Base-by-base conservation (phyloP, 768 basidiomycete genomes). In the Cubamyces sp. region DNA sequence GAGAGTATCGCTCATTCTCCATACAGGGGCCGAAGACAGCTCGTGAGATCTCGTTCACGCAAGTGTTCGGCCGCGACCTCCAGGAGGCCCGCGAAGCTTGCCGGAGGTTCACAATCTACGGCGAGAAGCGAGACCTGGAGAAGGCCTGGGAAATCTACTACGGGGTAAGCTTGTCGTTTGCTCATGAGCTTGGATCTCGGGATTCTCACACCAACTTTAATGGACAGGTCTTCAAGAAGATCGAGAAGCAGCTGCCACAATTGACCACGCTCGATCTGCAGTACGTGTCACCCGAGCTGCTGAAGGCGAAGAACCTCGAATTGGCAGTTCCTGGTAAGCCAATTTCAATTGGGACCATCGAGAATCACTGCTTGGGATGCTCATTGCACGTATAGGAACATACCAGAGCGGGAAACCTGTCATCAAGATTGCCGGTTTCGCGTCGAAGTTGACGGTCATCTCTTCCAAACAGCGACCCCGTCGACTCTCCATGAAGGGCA, bases 141-240 rank as follows among this genome's bases (percentile, higher is more conserved):
- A 93, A 91, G 71, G 97, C 97, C 34, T 99, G 97, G 97, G 97
- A 98, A 70, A 95, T 98, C 26, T 99, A 99, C 75, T 99, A 98
- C 70, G 87, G 86, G 50, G 94, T 94, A 71, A 64, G 87, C 74
- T 34, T 34, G 34, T 34, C 34, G n/a, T 3, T 25, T 34, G 23
- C 11, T 9, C 21, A 4, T 40, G 9, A 14, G 41, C n/a, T 9
- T 39, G 30, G 37, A n/a, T n/a, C n/a, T 40, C 15, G 40, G 19
- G 14, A 28, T 46, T 25, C 16, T 60, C 19, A 53, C 34, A 48
- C 26, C 16, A 26, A 15, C 25, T 18, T 6, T 25, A 26, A 16
- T 23, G 28, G 7, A 6, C 65, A 96, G 92, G 91, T 98, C 34
- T 98, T 98, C 82, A 92, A 93, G 75, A 94, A 92, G 73, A 88